Evolutionary conservation across 1,139 yeast genomes (phyloP).

Genomic region (Saccharomyces pastorianus): DNA sequence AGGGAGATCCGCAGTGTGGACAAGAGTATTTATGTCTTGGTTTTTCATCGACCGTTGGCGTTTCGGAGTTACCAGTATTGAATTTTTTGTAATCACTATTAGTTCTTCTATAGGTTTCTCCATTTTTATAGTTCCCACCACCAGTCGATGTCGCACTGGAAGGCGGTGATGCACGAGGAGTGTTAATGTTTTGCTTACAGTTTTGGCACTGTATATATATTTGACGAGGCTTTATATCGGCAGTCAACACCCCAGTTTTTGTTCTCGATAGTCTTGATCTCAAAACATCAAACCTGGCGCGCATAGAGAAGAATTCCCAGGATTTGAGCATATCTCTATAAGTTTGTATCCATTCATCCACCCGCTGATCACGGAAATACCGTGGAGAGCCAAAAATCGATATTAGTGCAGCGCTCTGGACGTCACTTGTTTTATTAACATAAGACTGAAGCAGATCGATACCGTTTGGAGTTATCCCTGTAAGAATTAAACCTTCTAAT

Average conservation of each 20-base stretch:
- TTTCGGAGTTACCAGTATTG: neutral
- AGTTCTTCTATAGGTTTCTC: neutral
- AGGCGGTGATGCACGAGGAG: slow-evolving; percentile 12
- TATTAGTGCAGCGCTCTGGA: slow-evolving; percentile 84
- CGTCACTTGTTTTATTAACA: slow-evolving; percentile 83
- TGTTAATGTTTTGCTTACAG: slow-evolving; percentile 65
- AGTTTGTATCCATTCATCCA: slow-evolving; percentile 68
- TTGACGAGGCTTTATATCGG: slow-evolving; percentile 58
- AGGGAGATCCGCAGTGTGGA: slow-evolving; percentile 81
- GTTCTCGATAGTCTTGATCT: slow-evolving; percentile 58
- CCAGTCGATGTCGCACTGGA: neutral
- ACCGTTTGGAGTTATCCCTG: slow-evolving; percentile 83
- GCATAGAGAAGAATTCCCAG: slow-evolving; percentile 68
- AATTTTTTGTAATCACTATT: slow-evolving; percentile 1
- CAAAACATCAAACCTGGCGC: slow-evolving; percentile 82
- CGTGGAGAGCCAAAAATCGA: slow-evolving; percentile 77
- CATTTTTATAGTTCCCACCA: neutral
- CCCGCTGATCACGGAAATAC: slow-evolving; percentile 66
- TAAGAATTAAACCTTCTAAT: slow-evolving; percentile 78
- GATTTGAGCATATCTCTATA: slow-evolving; percentile 72
- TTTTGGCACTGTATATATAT: slow-evolving; percentile 71
- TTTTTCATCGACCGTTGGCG: slow-evolving; percentile 5
- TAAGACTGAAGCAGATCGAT: slow-evolving; percentile 76
- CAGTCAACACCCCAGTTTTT: slow-evolving; percentile 41
- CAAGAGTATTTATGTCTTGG: slow-evolving; percentile 41